Percentiles rank a stretch among this genome's conserved stretches.
phyloP scores from a whole-genome alignment of 495 filamentous ascomycete genomes.

The Aspergillus avenaceus region DNA sequence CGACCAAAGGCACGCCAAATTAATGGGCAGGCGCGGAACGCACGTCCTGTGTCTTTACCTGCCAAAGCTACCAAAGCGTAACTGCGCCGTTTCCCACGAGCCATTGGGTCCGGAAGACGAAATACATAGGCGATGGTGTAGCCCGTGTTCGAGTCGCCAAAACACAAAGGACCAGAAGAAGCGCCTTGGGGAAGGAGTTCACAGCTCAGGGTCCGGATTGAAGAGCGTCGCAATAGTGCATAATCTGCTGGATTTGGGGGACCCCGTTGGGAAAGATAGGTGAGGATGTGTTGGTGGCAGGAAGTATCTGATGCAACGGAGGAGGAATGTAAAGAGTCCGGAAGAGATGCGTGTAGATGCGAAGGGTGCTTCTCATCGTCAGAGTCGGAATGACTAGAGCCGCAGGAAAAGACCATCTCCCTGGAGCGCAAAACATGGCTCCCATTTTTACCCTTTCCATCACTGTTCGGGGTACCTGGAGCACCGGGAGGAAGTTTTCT shows the following conservation, averaged over 20 bases:
- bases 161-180: constrained; percentile 76
- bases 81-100: constrained; percentile 77
- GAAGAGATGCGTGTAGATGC: constrained; percentile 36
- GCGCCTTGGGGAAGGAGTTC: constrained; percentile 77
- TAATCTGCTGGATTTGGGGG: constrained; percentile 73
- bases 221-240: constrained; percentile 78
- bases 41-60: constrained; percentile 65
- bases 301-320: constrained; percentile 44
- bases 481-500: constrained; percentile 50
- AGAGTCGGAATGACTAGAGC: constrained; percentile 34
- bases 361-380: constrained; percentile 35
- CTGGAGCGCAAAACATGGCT: constrained; percentile 56
- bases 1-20: constrained; percentile 73
- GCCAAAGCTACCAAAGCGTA: constrained; percentile 85
- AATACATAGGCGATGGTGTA: constrained; percentile 94
- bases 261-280: constrained; percentile 81
- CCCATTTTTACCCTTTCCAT: constrained; percentile 47
- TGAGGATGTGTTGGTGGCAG: constrained; percentile 74
- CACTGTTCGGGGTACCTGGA: constrained; percentile 44
- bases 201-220: constrained; percentile 79
- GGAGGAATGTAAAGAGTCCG: constrained; percentile 42
- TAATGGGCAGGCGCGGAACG: constrained; percentile 69
- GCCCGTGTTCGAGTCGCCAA: constrained; percentile 75
- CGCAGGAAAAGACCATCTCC: constrained; percentile 45
- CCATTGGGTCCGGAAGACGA: constrained; percentile 80